These are phyloP conservation scores for Drechslerella dactyloides DNA, from an alignment of 2,329 filamentous ascomycete genomes.

Conservation along the genomic window DNA sequence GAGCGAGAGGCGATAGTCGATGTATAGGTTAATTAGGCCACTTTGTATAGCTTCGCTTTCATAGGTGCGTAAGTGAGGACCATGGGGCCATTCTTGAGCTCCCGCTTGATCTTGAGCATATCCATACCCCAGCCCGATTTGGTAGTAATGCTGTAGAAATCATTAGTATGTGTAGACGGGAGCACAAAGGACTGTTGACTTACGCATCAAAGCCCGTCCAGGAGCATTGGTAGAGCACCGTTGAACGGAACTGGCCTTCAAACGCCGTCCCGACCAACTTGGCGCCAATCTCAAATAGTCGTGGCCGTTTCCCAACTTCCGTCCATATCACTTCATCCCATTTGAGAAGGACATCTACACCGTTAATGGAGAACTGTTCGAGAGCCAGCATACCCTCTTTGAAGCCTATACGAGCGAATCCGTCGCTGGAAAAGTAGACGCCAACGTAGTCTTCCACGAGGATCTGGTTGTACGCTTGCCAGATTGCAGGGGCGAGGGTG, in stretches of 20 bases:
- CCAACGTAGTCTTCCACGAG: slow-evolving; percentile 26
- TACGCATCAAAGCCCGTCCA: slow-evolving; percentile 39
- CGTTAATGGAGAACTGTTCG: slow-evolving; percentile 18
- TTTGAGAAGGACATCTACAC: slow-evolving; percentile 28
- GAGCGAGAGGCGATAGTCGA: too few species aligned
- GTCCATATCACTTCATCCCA: slow-evolving; percentile 28
- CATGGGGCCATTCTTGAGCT: slow-evolving; percentile 3
- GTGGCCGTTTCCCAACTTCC: slow-evolving; percentile 5
- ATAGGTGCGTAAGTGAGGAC: slow-evolving; percentile 34
- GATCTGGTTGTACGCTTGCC: slow-evolving; percentile 32
- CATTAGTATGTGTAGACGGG: background rate
- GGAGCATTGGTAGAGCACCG: slow-evolving; percentile 14
- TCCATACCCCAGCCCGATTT: slow-evolving; percentile 44
- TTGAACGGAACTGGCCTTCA: slow-evolving; percentile 22
- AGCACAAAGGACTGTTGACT: background rate
- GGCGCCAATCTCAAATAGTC: slow-evolving; percentile 17
- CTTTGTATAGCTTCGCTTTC: slow-evolving; percentile 23
- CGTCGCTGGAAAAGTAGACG: slow-evolving; percentile 28
- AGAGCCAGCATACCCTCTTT: slow-evolving; percentile 27
- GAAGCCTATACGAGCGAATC: slow-evolving; percentile 25
- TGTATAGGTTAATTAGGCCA: background rate
- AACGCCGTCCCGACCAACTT: slow-evolving; percentile 29
- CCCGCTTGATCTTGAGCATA: slow-evolving; percentile 25
- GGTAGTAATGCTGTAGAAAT: slow-evolving; percentile 16
- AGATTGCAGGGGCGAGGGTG: slow-evolving; percentile 29